Conservation (phyloP, 2,329 filamentous ascomycete species). For the Metarhizium anisopliae region DNA sequence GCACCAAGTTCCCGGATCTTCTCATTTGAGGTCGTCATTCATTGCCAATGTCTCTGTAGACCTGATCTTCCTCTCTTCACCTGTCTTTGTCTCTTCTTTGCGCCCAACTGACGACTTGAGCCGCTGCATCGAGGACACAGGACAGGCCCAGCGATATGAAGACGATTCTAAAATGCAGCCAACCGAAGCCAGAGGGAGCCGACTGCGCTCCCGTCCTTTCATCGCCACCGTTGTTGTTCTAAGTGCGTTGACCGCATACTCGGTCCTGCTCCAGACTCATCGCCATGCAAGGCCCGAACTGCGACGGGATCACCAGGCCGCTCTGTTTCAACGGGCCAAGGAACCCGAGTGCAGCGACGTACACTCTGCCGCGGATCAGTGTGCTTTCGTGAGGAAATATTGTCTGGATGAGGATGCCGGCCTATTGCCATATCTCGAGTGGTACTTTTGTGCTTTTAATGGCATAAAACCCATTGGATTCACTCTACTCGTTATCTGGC, state of each 20-base stretch:
- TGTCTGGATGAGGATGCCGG: slow-evolving; percentile 87
- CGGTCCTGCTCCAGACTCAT: slow-evolving; percentile 26
- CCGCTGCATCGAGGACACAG: background rate
- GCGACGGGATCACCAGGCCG: slow-evolving; percentile 6
- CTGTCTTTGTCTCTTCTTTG: background rate
- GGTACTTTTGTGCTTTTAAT: slow-evolving; percentile 80
- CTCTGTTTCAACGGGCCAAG: slow-evolving; percentile 17
- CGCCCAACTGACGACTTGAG: background rate
- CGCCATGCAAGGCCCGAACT: slow-evolving; percentile 3
- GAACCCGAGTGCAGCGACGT: slow-evolving; percentile 65
- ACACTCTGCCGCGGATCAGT: slow-evolving; percentile 69
- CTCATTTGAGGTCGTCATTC: background rate
- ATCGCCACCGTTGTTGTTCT: slow-evolving; percentile 38
- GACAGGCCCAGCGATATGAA: slow-evolving; percentile 7
- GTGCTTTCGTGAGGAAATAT: slow-evolving; percentile 72
- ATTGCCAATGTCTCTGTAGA: background rate
- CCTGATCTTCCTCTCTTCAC: background rate
- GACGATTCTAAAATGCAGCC: slow-evolving; percentile 10
- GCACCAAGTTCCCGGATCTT: background rate
- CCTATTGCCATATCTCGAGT: slow-evolving; percentile 73
- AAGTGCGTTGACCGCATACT: slow-evolving; percentile 35
- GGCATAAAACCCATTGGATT: slow-evolving; percentile 71
- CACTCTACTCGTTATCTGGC: slow-evolving; percentile 67
- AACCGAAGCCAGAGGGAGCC: slow-evolving; percentile 20
- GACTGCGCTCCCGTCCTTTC: slow-evolving; percentile 38